Evolutionary conservation across 306 rosid genomes (phyloP), one percentile per base, ranked within the genome.

Genomic region (Cicer bijugum): DNA sequence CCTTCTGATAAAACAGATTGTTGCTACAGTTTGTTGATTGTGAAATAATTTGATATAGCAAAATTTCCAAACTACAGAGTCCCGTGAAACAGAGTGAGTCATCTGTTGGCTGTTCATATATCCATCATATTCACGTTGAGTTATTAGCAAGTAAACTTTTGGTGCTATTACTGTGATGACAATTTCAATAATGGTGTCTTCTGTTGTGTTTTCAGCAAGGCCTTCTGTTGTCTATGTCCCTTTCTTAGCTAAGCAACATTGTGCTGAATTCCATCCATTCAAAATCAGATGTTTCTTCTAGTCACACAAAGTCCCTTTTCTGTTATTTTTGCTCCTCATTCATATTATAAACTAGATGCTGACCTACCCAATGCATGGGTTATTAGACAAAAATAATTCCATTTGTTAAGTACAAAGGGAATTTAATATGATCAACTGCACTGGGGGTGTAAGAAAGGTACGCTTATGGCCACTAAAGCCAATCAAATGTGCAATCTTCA

Each of bases 301-400:
- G 42, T 28, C 64, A 58, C 64, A 11, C 16, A 0, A 28, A 33
- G 40, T 23, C 42, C 16, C 65, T 33, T 33, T 23, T 58, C 14
- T 28, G n/a, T 11, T 58, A 16, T 12, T 28, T 58, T 58, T 58
- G 17, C 23, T 58, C 10, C 65, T 58, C 17, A 0, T 19, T 59
- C 65, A 59, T 59, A 59, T 33, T 33, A 33, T 35, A 59, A 35
- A 12, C 19, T 59, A 59, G 2, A 59, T 33, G 42, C 66, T 33
- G 44, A 59, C 44, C 66, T 23, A 23, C 35, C 35, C 66, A 59
- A 59, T 9, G 44, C 66, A 33, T 59, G 66, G 66, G 16, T 59
- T 59, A 59, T 59, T 33, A 59, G 17, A 59, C 43, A 33, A 33
- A 28, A 59, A 33, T 58, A 59, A 33, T 33, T 59, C 17, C 19